Evolutionary conservation across 768 basidiomycete genomes (phyloP).

Genomic region (Lentinula guzmanii): DNA sequence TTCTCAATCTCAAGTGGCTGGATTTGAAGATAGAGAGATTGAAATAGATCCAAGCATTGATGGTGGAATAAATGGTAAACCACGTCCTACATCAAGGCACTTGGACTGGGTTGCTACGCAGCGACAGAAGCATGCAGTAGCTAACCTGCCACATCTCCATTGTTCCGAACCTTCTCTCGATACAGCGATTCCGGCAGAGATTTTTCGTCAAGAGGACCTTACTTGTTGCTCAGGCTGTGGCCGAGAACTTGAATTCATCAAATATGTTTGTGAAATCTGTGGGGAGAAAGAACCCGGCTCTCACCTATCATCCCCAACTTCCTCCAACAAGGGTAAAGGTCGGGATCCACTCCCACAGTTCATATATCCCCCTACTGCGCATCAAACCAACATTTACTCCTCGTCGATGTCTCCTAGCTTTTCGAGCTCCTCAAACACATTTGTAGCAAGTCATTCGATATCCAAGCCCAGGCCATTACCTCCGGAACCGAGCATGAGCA

Average conservation of each 20-base stretch:
- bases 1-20: slow-evolving; percentile 41
- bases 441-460: slow-evolving; percentile 18
- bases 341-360: too few species aligned
- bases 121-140: slow-evolving; percentile 21
- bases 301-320: slow-evolving; percentile 12
- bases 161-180: slow-evolving; percentile 19
- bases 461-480: slow-evolving; percentile 38
- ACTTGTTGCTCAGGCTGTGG: slow-evolving; percentile 86
- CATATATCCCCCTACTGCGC: slow-evolving; percentile 27
- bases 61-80: slow-evolving; percentile 25
- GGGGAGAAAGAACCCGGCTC: slow-evolving; percentile 61
- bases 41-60: slow-evolving; percentile 25
- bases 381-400: slow-evolving; percentile 21
- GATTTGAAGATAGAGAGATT: slow-evolving; percentile 41
- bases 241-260: slow-evolving; percentile 63
- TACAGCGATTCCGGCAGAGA: slow-evolving; percentile 38
- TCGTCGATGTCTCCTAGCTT: slow-evolving; percentile 17
- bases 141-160: slow-evolving; percentile 10
- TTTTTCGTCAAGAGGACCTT: slow-evolving; percentile 53
- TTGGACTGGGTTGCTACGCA: slow-evolving; percentile 60
- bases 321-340: slow-evolving; percentile 44
- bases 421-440: slow-evolving; percentile 32
- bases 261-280: slow-evolving; percentile 87
- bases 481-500: slow-evolving; percentile 13
- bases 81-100: slow-evolving; percentile 63